Percentiles rank a stretch among this genome's conserved stretches.
Conservation (phyloP, 148 eudicot genomes). For the Drosera capensis region DNA sequence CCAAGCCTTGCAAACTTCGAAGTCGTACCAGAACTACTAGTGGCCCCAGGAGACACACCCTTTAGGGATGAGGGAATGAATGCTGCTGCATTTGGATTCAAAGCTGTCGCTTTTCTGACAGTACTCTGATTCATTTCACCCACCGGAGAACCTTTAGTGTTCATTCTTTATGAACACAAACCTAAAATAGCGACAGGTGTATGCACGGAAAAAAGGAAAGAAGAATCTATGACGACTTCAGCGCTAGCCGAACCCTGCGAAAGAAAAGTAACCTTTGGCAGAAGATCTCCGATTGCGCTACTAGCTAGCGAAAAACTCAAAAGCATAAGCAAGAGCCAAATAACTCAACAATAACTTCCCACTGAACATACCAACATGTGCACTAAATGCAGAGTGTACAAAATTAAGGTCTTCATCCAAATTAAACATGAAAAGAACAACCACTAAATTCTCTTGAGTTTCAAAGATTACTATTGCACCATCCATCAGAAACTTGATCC, state of each 20-base stretch:
- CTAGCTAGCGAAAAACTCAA: background rate
- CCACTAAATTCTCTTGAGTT: too few species aligned
- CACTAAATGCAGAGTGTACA: too few species aligned
- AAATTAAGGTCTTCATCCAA: too few species aligned
- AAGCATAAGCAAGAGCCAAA: background rate
- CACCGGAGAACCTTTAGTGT: constrained; percentile 33
- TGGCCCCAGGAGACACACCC: constrained; percentile 28
- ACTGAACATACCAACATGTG: too few species aligned
- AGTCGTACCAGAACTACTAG: constrained; percentile 13
- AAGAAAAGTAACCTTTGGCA: constrained; percentile 2
- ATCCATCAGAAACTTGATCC: too few species aligned
- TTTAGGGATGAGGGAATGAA: constrained; percentile 78
- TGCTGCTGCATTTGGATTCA: constrained; percentile 92
- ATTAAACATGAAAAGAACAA: too few species aligned
- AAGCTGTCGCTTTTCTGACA: constrained; percentile 24
- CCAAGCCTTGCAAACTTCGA: constrained; percentile 23
- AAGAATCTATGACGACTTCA: background rate
- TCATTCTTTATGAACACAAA: constrained; percentile 35
- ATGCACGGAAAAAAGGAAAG: constrained; percentile 4
- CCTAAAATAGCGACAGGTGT: constrained; percentile 6
- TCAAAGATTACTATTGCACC: too few species aligned
- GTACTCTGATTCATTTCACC: constrained; percentile 18
- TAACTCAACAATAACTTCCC: too few species aligned
- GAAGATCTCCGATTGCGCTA: background rate
- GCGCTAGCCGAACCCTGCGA: constrained; percentile 31